These are phyloP conservation scores for Tricholoma terreum DNA, from an alignment of 768 basidiomycete genomes.

Conservation along the genomic window DNA sequence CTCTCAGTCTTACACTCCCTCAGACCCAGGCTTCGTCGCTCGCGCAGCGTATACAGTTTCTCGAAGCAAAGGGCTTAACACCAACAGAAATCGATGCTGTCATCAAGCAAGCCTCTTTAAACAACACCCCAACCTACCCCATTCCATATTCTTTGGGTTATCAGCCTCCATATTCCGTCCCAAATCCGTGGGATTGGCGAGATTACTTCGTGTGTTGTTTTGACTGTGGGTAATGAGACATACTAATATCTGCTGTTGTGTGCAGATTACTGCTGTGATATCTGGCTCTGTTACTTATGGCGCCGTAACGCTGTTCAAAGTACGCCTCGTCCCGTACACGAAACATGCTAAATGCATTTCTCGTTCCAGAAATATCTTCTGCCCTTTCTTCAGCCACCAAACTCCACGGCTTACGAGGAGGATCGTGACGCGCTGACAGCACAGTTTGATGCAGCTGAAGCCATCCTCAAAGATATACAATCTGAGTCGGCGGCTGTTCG, in stretches of 20 bases:
- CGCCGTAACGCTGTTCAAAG: conserved; percentile 75
- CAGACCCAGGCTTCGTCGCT: conserved; percentile 78
- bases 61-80: conserved; percentile 92
- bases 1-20: conserved; percentile 5
- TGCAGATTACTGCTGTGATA: conserved; percentile 87
- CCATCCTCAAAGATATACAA: conserved; percentile 76
- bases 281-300: conserved; percentile 86
- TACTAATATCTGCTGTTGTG: conserved; percentile 18
- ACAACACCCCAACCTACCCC: conserved; percentile 16
- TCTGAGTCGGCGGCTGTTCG: conserved; percentile 71
- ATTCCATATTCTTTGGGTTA: conserved; percentile 42
- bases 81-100: conserved; percentile 83
- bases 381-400: conserved; percentile 88
- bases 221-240: conserved; percentile 13
- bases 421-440: conserved; percentile 81
- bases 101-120: conserved; percentile 56
- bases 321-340: conserved; percentile 21
- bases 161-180: conserved; percentile 39
- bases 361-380: conserved; percentile 77
- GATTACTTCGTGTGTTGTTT: conserved; percentile 83
- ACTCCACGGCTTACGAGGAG: conserved; percentile 82
- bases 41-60: conserved; percentile 84
- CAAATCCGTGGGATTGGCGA: conserved; percentile 85
- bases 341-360: conserved; percentile 2
- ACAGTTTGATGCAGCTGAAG: conserved; percentile 88